These are phyloP conservation scores for Sporisorium exsertum DNA, from an alignment of 1,284 basidiomycete species.

Conservation along the genomic window DNA sequence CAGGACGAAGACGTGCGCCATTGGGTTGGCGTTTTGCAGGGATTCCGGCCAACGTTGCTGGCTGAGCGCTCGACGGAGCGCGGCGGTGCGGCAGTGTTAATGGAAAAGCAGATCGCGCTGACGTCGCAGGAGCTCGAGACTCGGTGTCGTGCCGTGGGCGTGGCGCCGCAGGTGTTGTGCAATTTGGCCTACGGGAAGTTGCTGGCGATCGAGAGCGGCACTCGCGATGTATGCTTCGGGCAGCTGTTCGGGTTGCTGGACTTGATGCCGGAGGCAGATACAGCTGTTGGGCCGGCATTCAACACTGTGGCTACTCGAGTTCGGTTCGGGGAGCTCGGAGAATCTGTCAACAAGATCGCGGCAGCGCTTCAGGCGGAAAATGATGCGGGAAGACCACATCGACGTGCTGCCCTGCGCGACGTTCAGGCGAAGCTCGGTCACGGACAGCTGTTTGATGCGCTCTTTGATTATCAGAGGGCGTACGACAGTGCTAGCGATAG, in stretches of 20 bases:
- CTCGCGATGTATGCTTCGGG: conserved; percentile 61
- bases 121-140: conserved; percentile 25
- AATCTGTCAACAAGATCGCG: conserved; percentile 22
- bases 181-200: conserved; percentile 60
- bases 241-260: conserved; percentile 61
- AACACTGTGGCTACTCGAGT: conserved; percentile 63
- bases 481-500: conserved; percentile 18
- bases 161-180: conserved; percentile 57
- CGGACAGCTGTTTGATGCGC: conserved; percentile 56
- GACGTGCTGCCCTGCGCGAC: conserved; percentile 57
- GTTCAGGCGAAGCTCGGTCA: conserved; percentile 34
- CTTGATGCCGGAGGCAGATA: conserved; percentile 49
- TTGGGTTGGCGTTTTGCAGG: conserved; percentile 45
- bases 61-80: background rate
- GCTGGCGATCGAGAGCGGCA: conserved; percentile 41
- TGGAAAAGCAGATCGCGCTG: conserved; percentile 21
- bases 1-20: conserved; percentile 41
- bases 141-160: conserved; percentile 36
- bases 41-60: conserved; percentile 31
- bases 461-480: conserved; percentile 60
- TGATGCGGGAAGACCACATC: conserved; percentile 56
- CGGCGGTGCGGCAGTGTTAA: conserved; percentile 9
- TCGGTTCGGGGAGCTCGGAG: conserved; percentile 20
- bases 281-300: conserved; percentile 60
- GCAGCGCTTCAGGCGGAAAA: conserved; percentile 40